Conservation (phyloP, 768 basidiomycete species). For the Phaeotremella skinneri region DNA sequence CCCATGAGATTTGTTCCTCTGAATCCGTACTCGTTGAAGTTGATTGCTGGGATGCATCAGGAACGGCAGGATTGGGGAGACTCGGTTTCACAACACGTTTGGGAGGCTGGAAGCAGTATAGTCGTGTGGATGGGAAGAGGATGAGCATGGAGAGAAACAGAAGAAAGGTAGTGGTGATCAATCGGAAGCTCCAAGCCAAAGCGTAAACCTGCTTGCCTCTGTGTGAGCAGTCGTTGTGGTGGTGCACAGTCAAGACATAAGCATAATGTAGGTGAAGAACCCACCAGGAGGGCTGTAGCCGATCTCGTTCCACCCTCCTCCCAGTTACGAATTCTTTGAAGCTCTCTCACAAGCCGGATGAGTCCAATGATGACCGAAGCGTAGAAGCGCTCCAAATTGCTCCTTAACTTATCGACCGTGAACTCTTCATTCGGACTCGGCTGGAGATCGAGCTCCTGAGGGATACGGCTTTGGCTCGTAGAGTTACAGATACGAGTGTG, state of each 20-base stretch:
- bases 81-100: conserved; percentile 22
- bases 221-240: too few relatives aligned
- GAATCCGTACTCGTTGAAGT: too few relatives aligned
- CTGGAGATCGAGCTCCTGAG: conserved; percentile 54
- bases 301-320: conserved; percentile 49
- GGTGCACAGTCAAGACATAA: not conserved
- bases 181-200: conserved; percentile 52
- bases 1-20: not conserved
- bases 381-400: conserved; percentile 55
- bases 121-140: conserved; percentile 51
- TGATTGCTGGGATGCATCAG: too few relatives aligned
- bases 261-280: conserved; percentile 11
- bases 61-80: not conserved
- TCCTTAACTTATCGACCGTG: conserved; percentile 55
- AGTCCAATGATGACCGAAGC: conserved; percentile 52
- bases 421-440: conserved; percentile 54
- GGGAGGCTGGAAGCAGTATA: conserved; percentile 53
- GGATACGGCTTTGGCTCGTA: conserved; percentile 27
- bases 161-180: conserved; percentile 52
- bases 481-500: conserved; percentile 51
- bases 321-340: conserved; percentile 54
- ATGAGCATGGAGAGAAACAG: conserved; percentile 52
- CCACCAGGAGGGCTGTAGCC: conserved; percentile 46
- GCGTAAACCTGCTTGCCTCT: conserved; percentile 51
- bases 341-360: conserved; percentile 51